Evolutionary conservation across 257 asterid genomes (phyloP).

Genomic region (Forsythia viridissima): DNA sequence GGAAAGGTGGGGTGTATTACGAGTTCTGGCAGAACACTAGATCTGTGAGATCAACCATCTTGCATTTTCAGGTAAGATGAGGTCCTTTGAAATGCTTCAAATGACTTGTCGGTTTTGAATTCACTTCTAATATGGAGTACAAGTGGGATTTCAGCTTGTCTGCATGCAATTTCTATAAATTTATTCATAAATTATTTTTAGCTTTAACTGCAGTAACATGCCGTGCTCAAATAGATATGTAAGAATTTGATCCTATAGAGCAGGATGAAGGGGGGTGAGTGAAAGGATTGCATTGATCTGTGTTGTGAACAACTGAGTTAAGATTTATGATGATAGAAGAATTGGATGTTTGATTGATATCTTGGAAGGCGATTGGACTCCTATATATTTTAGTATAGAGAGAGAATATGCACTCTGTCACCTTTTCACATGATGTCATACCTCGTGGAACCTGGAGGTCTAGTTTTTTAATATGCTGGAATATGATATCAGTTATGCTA

Average conservation of each 20-base stretch:
- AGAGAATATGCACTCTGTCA: neutral
- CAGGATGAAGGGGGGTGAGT: neutral
- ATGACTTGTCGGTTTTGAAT: neutral
- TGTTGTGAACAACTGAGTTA: neutral
- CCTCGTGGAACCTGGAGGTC: neutral
- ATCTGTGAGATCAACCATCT: slow-evolving; percentile 62
- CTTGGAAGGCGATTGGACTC: slow-evolving; percentile 9
- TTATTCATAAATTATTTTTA: neutral
- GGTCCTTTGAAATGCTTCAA: neutral
- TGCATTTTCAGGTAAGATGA: slow-evolving; percentile 59
- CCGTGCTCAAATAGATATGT: neutral
- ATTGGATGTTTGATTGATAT: neutral
- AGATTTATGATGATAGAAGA: slow-evolving; percentile 2
- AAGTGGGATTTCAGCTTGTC: neutral
- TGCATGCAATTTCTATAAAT: slow-evolving; percentile 17
- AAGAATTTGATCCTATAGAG: neutral
- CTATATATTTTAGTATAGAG: neutral
- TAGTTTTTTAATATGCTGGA: neutral
- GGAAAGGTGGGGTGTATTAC: slow-evolving; percentile 54
- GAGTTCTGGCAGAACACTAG: slow-evolving; percentile 64
- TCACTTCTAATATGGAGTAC: neutral
- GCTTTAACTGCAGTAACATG: slow-evolving; percentile 1
- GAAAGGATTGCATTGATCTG: slow-evolving; percentile 4
- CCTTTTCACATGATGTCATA: neutral
- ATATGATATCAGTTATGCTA: neutral